Evolutionary conservation across 345 rosid species (phyloP).

Genomic region (Eutrema heterophyllum): DNA sequence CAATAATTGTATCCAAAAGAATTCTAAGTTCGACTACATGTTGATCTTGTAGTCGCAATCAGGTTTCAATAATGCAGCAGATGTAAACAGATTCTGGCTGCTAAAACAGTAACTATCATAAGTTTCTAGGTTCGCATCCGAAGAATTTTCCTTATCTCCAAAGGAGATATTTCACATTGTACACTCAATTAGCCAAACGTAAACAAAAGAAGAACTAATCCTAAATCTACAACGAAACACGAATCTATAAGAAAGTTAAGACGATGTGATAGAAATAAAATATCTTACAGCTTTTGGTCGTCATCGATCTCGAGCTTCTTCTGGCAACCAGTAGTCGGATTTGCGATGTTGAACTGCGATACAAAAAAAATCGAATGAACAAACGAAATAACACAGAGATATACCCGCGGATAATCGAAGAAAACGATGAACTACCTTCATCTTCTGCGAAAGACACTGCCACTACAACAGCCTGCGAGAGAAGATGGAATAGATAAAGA

Average conservation of each 20-base stretch:
- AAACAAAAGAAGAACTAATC: neutral
- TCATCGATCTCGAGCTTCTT: constrained; percentile 55
- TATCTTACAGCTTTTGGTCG: constrained; percentile 47
- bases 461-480: neutral
- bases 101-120: neutral
- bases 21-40: neutral
- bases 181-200: neutral
- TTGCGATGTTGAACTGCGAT: constrained; percentile 46
- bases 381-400: neutral
- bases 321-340: constrained; percentile 55
- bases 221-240: neutral
- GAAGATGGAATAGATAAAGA: neutral
- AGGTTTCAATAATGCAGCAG: neutral
- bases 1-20: neutral
- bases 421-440: constrained; percentile 22
- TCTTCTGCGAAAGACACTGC: constrained; percentile 16
- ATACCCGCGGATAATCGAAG: neutral
- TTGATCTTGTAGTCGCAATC: neutral
- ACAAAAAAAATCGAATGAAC: neutral
- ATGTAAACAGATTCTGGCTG: neutral
- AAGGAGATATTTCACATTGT: neutral
- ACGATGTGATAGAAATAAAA: neutral
- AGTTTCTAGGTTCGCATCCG: neutral
- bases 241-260: neutral
- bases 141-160: neutral